Percentiles rank a stretch among this genome's conserved stretches.
These are phyloP conservation scores for Fusarium mangiferae DNA, from an alignment of 2,329 filamentous ascomycete genomes.

Conservation along the genomic window DNA sequence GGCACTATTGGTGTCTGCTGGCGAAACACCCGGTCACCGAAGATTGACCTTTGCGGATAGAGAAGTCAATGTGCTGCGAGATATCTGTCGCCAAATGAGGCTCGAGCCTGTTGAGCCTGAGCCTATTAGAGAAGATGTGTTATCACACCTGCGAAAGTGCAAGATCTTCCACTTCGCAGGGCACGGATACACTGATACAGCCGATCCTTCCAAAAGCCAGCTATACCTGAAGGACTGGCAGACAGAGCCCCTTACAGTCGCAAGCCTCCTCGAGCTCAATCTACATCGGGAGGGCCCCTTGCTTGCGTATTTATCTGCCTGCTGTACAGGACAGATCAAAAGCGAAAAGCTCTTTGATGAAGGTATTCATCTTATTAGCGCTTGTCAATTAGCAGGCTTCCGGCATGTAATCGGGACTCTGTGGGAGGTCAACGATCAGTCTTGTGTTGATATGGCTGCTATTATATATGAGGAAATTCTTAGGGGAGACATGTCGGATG, in stretches of 20 bases:
- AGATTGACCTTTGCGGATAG: too few species aligned
- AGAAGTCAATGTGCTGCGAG: too few species aligned
- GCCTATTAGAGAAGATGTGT: too few species aligned
- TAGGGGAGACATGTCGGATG: neutral
- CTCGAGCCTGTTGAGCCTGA: rapidly evolving
- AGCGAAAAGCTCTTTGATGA: neutral
- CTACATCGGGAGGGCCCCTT: neutral
- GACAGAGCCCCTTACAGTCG: neutral
- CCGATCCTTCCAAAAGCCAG: neutral
- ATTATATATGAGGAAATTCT: neutral
- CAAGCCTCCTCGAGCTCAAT: neutral
- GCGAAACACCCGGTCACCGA: too few species aligned
- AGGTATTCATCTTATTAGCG: neutral
- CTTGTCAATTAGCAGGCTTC: neutral
- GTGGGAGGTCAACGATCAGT: neutral
- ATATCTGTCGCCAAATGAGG: too few species aligned
- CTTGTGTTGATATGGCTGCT: neutral
- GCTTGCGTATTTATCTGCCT: neutral
- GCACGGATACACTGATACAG: neutral
- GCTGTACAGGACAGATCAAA: neutral
- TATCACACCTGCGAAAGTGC: too few species aligned
- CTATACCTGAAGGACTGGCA: neutral
- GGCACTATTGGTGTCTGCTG: too few species aligned
- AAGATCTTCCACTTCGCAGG: neutral
- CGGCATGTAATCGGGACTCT: neutral